Evolutionary conservation across 805 yeast genomes (phyloP), one percentile per base, ranked within the genome.

Genomic region (Hanseniaspora guilliermondii): DNA sequence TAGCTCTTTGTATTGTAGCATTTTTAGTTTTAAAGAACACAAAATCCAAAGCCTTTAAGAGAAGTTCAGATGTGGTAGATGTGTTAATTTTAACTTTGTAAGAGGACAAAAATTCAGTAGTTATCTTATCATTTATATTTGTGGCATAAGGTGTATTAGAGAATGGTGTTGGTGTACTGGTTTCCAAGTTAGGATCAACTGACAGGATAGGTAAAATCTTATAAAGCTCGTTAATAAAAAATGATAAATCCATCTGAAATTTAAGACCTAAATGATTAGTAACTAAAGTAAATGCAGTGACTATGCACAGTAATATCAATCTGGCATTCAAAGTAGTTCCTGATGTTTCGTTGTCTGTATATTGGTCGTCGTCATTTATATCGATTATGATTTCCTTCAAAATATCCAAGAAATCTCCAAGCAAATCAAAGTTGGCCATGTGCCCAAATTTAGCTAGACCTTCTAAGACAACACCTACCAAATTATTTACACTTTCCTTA

Each of bases 371-470:
- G n/a, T 73, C 61, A 19, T 72, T 73, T 40, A 71, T 68, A 55
- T 77, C 85, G 12, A 63, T 61, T 65, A 87, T 78, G 24, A 89
- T 77, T 67, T 93, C 97, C 60, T 89, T 76, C 66, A 93, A 74
- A 7, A 89, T 96, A 64, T 84, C 94, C 50, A 93, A 73, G 68
- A 93, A 81, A 65, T 93, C 98, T 25, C 97, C 97, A 60, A 93
- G 76, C 45, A 93, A 73, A 60, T 93, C 97, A 56, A 91, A 80
- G 64, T 93, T 93, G 24, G 94, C 88, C 81, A 89, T 82, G 62
- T 84, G 93, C 2, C 97, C 96, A 64, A 83, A 88, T 63, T 80
- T 79, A 1, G 97, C 85, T 55, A 93, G 70, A 3, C 97, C 97
- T 70, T 93, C 97, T 53, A 93, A 72, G 0, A 91, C 94, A 0